Evolutionary conservation across 2,329 filamentous ascomycete genomes (phyloP), one percentile per base, ranked within the genome.

Genomic region (Aspergillus uvarum): DNA sequence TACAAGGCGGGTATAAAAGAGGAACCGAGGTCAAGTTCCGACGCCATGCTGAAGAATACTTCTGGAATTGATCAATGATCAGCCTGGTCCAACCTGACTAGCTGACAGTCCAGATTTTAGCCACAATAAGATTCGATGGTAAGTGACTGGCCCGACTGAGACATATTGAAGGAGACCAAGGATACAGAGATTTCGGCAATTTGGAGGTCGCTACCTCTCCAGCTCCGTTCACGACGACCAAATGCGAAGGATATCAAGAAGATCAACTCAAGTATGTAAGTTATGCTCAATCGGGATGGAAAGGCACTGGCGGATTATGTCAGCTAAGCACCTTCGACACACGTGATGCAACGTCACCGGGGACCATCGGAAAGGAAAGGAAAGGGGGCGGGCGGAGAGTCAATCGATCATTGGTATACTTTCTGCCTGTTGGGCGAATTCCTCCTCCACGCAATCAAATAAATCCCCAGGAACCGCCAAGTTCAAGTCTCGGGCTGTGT

Each of bases 1-100:
- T 97, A 90, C 16, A 97, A 82, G 21, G 91, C 87, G 22, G 92
- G 89, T 61, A 97, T 94, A 65, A 87, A 83, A 16, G 76, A 71
- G 8, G 77, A 72, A 3, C 77, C 77, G 14, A 80, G 65, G 51
- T 81, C 80, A 57, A 75, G 69, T 44, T 81, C 79, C 16, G 74
- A 73, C 61, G 75, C 74, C 78, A 80, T 81, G 64, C 63, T 47
- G 48, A 51, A 51, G 16, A 51, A 32, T 21, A 8, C 47, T 16
- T 16, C 14, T 10, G 22, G 47, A 10, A 50, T 50, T 19, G 5
- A 16, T 50, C 47, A 10, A 16, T 50, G 26, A 50, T 29, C 26
- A 24, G 47, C 21, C 38, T 44, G 19, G 47, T 50, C 26, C 14
- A 19, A 14, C 19, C n/a, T 50, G 12, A 24, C 47, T 29, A 3